phyloP scores from a whole-genome alignment of 257 asterid species.

The Thymus mandschuricus region DNA sequence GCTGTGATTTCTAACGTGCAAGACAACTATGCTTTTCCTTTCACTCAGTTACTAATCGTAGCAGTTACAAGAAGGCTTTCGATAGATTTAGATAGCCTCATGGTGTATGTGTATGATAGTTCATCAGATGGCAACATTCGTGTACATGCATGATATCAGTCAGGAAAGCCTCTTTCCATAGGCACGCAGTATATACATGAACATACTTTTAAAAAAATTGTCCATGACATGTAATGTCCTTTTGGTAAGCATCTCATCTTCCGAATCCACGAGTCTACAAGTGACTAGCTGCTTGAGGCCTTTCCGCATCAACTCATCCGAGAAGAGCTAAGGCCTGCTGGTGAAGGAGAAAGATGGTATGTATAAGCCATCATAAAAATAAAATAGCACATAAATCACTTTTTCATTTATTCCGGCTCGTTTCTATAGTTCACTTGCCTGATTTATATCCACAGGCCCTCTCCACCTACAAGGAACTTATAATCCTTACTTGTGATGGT shows the following conservation, averaged over 20 bases:
- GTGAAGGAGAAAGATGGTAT: conserved; percentile 2
- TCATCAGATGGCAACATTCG: background rate
- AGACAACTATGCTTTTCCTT: background rate
- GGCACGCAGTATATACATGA: conserved; percentile 27
- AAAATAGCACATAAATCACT: background rate
- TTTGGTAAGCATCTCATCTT: background rate
- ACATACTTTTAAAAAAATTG: background rate
- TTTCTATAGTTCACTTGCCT: conserved; percentile 14
- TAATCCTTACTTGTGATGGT: background rate
- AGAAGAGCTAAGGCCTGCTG: conserved; percentile 2
- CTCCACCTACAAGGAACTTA: background rate
- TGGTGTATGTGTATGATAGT: conserved; percentile 9
- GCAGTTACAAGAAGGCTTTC: background rate
- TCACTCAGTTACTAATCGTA: conserved; percentile 12
- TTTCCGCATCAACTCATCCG: background rate
- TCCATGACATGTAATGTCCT: conserved; percentile 15
- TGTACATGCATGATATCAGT: background rate
- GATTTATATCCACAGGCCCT: background rate
- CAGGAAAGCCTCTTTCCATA: conserved; percentile 6
- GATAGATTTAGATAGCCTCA: conserved; percentile 14
- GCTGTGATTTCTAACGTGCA: conserved; percentile 17
- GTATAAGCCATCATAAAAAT: background rate
- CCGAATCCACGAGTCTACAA: conserved; percentile 2
- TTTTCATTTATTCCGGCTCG: conserved; percentile 6
- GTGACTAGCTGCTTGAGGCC: conserved; percentile 2